Conservation (phyloP, 805 yeast species). For the Saccharomycopsis sp. region DNA sequence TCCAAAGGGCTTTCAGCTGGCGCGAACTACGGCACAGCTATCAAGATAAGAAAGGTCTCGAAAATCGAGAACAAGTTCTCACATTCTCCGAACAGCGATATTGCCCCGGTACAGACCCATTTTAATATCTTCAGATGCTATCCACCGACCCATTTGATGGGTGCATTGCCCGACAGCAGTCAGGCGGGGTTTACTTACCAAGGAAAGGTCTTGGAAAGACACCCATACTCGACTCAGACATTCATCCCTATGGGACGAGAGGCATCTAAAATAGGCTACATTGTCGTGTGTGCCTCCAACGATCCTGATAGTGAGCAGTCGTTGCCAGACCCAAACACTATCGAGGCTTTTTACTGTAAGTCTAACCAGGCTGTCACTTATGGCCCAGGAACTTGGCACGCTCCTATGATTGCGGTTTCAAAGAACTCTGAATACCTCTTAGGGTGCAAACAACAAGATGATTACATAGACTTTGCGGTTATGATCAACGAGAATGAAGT, state of each 20-base stretch:
- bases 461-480: constrained; percentile 76
- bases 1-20: not conserved
- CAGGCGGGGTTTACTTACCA: constrained; percentile 31
- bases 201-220: constrained; percentile 77
- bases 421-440: not conserved
- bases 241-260: constrained; percentile 91
- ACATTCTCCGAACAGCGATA: constrained; percentile 35
- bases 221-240: constrained; percentile 83
- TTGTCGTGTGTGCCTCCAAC: constrained; percentile 73
- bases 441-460: constrained; percentile 35
- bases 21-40: constrained; percentile 95
- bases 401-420: constrained; percentile 77
- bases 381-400: constrained; percentile 84
- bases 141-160: constrained; percentile 60
- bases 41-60: constrained; percentile 66
- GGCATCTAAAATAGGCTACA: constrained; percentile 43
- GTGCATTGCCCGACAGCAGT: constrained; percentile 1
- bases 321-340: constrained; percentile 54
- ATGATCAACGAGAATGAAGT: constrained; percentile 79
- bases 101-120: constrained; percentile 46
- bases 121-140: constrained; percentile 82
- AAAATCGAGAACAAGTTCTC: constrained; percentile 50
- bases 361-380: constrained; percentile 90
- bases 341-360: constrained; percentile 64
- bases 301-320: constrained; percentile 29